These are phyloP conservation scores for Aspergillus sclerotioniger DNA, from an alignment of 495 filamentous ascomycete genomes.

Conservation along the genomic window DNA sequence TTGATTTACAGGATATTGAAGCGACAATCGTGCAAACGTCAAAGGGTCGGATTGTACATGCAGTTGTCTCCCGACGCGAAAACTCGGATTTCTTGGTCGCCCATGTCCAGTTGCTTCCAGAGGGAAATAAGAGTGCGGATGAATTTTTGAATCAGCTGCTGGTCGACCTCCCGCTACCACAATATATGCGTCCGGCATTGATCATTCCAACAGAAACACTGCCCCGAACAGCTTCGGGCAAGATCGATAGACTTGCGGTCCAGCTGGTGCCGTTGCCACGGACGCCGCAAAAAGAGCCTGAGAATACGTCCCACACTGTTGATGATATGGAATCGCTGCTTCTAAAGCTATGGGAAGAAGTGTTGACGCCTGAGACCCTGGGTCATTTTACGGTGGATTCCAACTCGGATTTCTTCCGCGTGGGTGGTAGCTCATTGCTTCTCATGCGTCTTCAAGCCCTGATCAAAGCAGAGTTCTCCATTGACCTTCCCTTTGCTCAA, in stretches of 20 bases:
- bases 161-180: constrained; percentile 34
- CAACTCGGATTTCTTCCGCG: constrained; percentile 26
- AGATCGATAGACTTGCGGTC: constrained; percentile 40
- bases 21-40: constrained; percentile 23
- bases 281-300: neutral
- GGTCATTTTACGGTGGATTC: neutral
- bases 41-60: constrained; percentile 25
- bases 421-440: constrained; percentile 28
- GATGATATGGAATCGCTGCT: neutral
- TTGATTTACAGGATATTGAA: constrained; percentile 50
- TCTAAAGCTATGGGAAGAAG: constrained; percentile 3
- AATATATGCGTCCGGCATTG: constrained; percentile 45
- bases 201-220: constrained; percentile 36
- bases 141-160: neutral
- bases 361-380: neutral
- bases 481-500: neutral
- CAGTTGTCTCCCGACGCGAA: constrained; percentile 20
- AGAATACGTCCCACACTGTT: no score
- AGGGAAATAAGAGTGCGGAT: neutral
- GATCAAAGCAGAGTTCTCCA: constrained; percentile 15
- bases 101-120: constrained; percentile 22
- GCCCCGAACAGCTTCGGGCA: constrained; percentile 39
- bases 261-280: constrained; percentile 18
- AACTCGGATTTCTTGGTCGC: constrained; percentile 28
- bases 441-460: constrained; percentile 22